Percentiles rank a stretch among this genome's conserved stretches.
These are phyloP conservation scores for Paracoccidioides brasiliensis DNA, from an alignment of 2,329 filamentous ascomycete genomes.

Conservation along the genomic window DNA sequence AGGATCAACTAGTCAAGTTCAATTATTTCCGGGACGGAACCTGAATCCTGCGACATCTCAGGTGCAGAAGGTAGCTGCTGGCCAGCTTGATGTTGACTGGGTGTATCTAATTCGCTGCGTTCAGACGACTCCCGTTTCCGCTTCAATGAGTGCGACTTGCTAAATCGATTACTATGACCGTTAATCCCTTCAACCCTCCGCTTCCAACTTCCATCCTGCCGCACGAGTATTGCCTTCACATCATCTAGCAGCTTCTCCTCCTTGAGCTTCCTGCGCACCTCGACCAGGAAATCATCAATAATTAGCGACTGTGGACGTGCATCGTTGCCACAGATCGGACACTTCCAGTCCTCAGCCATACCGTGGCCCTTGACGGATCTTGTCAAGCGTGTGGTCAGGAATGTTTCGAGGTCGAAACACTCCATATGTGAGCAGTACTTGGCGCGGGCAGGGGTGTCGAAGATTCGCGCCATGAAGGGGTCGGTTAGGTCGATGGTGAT, in stretches of 20 bases:
- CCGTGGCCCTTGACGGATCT: conserved; percentile 26
- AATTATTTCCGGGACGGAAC: conserved; percentile 8
- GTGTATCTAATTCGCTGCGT: background rate
- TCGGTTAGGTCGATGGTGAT: conserved; percentile 53
- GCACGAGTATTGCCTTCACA: conserved; percentile 49
- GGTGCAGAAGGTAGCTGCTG: background rate
- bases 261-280: conserved; percentile 46
- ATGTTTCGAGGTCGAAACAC: conserved; percentile 81
- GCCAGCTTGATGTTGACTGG: background rate
- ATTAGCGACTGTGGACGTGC: conserved; percentile 59
- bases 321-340: conserved; percentile 68
- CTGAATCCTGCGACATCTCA: background rate
- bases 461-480: conserved; percentile 53
- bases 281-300: conserved; percentile 59
- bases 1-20: conserved; percentile 9
- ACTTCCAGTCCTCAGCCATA: conserved; percentile 55
- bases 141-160: background rate
- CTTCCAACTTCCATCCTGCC: conserved; percentile 53
- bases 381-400: conserved; percentile 51
- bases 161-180: background rate
- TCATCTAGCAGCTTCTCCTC: conserved; percentile 35
- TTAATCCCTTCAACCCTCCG: conserved; percentile 28
- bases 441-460: conserved; percentile 59
- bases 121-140: background rate
- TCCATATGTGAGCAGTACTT: conserved; percentile 60